Conservation (phyloP, 1,284 basidiomycete genomes). For the Moesziomyces aphidis region DNA sequence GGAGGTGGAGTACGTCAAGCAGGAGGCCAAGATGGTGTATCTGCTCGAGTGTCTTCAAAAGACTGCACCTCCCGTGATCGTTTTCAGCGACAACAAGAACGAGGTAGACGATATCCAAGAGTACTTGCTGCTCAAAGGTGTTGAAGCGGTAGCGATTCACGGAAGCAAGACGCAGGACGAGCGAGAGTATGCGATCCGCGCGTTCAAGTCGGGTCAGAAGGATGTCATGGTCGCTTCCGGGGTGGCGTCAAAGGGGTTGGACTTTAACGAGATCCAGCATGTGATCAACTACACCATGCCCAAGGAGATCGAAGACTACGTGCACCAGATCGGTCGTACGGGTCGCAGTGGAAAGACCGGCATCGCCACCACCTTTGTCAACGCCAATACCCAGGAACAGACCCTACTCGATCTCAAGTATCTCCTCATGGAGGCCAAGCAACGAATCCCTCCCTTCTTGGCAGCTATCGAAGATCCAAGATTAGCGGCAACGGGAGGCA, state of each 20-base stretch:
- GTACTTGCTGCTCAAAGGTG: conserved; percentile 93
- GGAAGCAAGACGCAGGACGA: conserved; percentile 98
- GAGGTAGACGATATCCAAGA: conserved; percentile 99
- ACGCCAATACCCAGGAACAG: conserved; percentile 95
- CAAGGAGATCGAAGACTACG: conserved; percentile 83
- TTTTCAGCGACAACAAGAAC: conserved; percentile 99
- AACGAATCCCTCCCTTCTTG: conserved; percentile 97
- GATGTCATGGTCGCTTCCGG: conserved; percentile 99
- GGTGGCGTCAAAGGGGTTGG: conserved; percentile 96
- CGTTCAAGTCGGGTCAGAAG: conserved; percentile 95
- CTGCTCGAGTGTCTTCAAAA: conserved; percentile 97
- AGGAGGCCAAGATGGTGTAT: conserved; percentile 99
- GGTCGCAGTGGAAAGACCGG: conserved; percentile 98
- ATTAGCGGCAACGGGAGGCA: conserved; percentile 77
- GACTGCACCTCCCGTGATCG: conserved; percentile 96
- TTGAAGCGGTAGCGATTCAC: conserved; percentile 98
- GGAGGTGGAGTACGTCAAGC: conserved; percentile 98
- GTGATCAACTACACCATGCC: conserved; percentile 99
- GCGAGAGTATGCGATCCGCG: conserved; percentile 96
- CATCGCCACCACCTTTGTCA: conserved; percentile 99
- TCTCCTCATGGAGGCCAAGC: conserved; percentile 94
- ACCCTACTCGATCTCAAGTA: conserved; percentile 97
- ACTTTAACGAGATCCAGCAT: conserved; percentile 98
- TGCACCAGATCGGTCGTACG: conserved; percentile 97
- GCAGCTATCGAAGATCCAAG: conserved; percentile 87